Percentiles rank a stretch among this genome's conserved stretches.
phyloP scores from a whole-genome alignment of 2,329 filamentous ascomycete species.

The Byssochlamys sp. region DNA sequence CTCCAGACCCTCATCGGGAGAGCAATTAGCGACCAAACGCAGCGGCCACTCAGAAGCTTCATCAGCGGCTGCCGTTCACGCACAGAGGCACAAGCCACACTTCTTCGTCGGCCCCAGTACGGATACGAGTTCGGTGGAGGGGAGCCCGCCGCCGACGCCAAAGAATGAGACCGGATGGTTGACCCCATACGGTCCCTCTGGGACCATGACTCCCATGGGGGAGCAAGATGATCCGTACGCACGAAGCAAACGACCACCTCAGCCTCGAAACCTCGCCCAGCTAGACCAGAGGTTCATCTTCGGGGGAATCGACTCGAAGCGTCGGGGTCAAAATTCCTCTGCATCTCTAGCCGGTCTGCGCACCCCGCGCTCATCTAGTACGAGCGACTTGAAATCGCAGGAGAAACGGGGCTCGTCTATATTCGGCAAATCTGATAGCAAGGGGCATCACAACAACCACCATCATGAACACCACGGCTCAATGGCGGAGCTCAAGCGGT shows the following conservation, averaged over 20 bases:
- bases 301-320: constrained; percentile 59
- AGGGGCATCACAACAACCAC: constrained; percentile 36
- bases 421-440: constrained; percentile 45
- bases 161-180: constrained; percentile 36
- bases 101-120: constrained; percentile 50
- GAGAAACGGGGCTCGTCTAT: constrained; percentile 46
- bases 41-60: constrained; percentile 36
- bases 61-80: constrained; percentile 30
- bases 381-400: constrained; percentile 31
- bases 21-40: constrained; percentile 31
- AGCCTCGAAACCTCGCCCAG: constrained; percentile 53
- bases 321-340: constrained; percentile 48
- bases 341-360: constrained; percentile 34
- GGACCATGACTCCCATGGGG: constrained; percentile 68
- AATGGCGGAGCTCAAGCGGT: constrained; percentile 92
- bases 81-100: constrained; percentile 41
- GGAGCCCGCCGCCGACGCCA: constrained; percentile 54
- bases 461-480: constrained; percentile 58
- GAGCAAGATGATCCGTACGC: constrained; percentile 79
- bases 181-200: constrained; percentile 51
- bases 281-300: constrained; percentile 82
- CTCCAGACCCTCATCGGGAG: constrained; percentile 33
- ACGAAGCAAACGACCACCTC: constrained; percentile 66
- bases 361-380: constrained; percentile 40
- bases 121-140: constrained; percentile 48